Conservation (phyloP, 2,329 filamentous ascomycete species). For the Cercospora canescens region DNA sequence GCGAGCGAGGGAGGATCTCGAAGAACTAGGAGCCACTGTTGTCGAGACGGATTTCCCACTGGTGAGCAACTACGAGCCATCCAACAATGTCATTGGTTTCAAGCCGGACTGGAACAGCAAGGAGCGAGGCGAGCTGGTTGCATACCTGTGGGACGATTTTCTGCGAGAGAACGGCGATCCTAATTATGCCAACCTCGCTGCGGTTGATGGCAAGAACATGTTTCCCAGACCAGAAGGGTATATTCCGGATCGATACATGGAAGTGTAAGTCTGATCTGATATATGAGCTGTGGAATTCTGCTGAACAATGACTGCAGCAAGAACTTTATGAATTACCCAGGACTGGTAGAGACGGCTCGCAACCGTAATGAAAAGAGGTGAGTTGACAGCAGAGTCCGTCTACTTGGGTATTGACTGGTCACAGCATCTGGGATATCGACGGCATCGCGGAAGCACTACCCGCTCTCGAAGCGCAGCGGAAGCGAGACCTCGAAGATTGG, state of each 20-base stretch:
- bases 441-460: constrained; percentile 46
- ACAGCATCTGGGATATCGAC: constrained; percentile 44
- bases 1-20: constrained; percentile 38
- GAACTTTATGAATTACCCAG: constrained; percentile 43
- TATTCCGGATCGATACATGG: constrained; percentile 41
- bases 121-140: constrained; percentile 52
- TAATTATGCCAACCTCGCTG: constrained; percentile 39
- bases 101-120: constrained; percentile 49
- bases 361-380: constrained; percentile 29
- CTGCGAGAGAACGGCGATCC: constrained; percentile 45
- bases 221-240: constrained; percentile 41
- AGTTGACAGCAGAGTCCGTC: not conserved
- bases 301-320: constrained; percentile 20
- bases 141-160: constrained; percentile 56
- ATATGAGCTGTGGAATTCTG: not conserved
- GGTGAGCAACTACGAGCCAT: constrained; percentile 47
- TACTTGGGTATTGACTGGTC: not conserved
- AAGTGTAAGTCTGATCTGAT: constrained; percentile 15
- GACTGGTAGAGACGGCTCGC: constrained; percentile 32
- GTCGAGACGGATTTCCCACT: constrained; percentile 49
- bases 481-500: constrained; percentile 54
- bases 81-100: constrained; percentile 45
- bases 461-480: constrained; percentile 51
- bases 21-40: constrained; percentile 45
- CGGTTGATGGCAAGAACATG: constrained; percentile 42